Evolutionary conservation across 495 filamentous ascomycete species (phyloP), one percentile per base, ranked within the genome.

Genomic region (Xylaria castorea): DNA sequence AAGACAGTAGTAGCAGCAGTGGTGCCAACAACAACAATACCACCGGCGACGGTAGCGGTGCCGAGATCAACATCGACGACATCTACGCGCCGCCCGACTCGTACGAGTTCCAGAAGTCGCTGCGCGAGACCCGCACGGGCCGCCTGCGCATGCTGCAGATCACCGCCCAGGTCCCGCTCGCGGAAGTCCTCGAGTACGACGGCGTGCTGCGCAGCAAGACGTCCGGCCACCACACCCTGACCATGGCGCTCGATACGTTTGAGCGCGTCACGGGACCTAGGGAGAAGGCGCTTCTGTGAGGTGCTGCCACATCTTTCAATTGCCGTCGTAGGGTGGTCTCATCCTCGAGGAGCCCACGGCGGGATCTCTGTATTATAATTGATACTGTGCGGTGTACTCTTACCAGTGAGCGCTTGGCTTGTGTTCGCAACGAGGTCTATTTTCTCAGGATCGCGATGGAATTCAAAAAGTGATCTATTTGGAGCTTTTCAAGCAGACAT

Each of bases 151-250:
- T 85, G 84, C 75, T 86, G 38, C 80, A 85, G 7, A 92, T 99
- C 71, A 88, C 89, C 6, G 97, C 94, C 4, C 89, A 92, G 72
- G 94, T 98, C 38, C 97, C 97, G 53, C 82, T 98, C 68, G 95
- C 94, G 80, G 95, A 98, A 81, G 98, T 98, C 95, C 92, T 98
- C 64, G 94, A 95, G 42, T 99, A 99, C 82, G 82, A 98, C 76
- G 94, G 92, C 81, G 93, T 97, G 80, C 83, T 99, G 77, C 84
- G 97, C 51, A 94, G 92, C 80, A 82, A 97, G 83, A 99, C 95
- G 20, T 91, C 90, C 12, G 97, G 97, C 0, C 86, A 96, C 36
- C 97, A 97, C 34, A 93, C 93, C 6, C 93, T 99, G 80, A 92
- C 96, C 36, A 95, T 99, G 94, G 90, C 86, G 63, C 90, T 97